phyloP scores from a whole-genome alignment of 305 asterid genomes.

The Fraxinus greggii region DNA sequence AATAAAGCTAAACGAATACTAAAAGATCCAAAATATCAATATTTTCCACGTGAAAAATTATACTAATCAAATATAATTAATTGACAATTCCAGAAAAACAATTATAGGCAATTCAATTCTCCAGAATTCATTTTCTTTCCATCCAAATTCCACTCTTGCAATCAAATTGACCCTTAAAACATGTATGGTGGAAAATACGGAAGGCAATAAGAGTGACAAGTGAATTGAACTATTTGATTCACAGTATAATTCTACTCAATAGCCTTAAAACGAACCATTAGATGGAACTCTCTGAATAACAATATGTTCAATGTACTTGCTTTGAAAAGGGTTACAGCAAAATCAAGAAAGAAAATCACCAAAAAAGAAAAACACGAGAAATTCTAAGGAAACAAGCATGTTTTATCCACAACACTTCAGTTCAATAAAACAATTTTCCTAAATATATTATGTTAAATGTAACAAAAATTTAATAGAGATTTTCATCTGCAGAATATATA shows the following conservation, averaged over 20 bases:
- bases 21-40: too few relatives aligned
- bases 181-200: background rate
- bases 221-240: background rate
- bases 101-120: too few relatives aligned
- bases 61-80: too few relatives aligned
- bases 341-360: background rate
- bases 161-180: too few relatives aligned
- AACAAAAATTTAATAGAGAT: background rate
- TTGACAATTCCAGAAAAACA: too few relatives aligned
- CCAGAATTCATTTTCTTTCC: too few relatives aligned
- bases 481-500: slow-evolving; percentile 20
- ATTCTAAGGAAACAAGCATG: background rate
- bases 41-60: too few relatives aligned
- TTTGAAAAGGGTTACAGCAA: background rate
- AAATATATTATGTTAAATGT: background rate
- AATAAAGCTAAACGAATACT: too few relatives aligned
- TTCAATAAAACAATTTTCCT: background rate
- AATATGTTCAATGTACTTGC: background rate
- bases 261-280: background rate
- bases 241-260: background rate
- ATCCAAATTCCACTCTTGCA: too few relatives aligned
- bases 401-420: background rate
- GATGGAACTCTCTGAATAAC: slow-evolving; percentile 10
- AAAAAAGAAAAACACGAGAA: background rate
- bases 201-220: background rate